Conservation (phyloP, 495 filamentous ascomycete genomes). For the Penicillium dipodomyicola region DNA sequence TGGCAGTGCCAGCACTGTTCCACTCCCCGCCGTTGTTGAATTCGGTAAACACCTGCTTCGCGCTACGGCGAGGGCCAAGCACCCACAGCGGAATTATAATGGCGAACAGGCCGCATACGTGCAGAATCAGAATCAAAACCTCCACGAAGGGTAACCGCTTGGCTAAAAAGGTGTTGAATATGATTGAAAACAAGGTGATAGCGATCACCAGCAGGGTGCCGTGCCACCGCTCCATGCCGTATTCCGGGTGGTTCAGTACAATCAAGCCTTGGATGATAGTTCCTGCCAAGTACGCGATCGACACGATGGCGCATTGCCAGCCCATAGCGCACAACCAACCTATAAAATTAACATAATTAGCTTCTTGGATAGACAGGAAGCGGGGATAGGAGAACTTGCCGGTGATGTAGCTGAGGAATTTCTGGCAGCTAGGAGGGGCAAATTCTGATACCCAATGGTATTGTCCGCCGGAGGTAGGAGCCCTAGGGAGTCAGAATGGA, state of each 20-base stretch:
- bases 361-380: not conserved
- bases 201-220: conserved; percentile 44
- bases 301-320: conserved; percentile 40
- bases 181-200: conserved; percentile 32
- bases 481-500: conserved; percentile 21
- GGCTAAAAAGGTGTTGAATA: conserved; percentile 43
- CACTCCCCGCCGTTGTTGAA: conserved; percentile 48
- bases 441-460: conserved; percentile 50
- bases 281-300: conserved; percentile 32
- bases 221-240: conserved; percentile 35
- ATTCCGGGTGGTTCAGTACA: conserved; percentile 34
- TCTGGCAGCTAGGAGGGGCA: conserved; percentile 28
- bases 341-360: not conserved
- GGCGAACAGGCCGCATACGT: conserved; percentile 39
- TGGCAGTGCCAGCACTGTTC: conserved; percentile 21
- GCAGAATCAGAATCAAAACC: conserved; percentile 37
- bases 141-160: conserved; percentile 41
- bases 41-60: conserved; percentile 44
- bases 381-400: conserved; percentile 11
- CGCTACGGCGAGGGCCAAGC: conserved; percentile 33
- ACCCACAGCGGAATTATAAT: conserved; percentile 46
- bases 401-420: conserved; percentile 40
- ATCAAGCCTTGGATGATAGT: conserved; percentile 43
- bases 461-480: conserved; percentile 39
- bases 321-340: conserved; percentile 47